Base-by-base conservation (phyloP, 139 green algal genomes). In the Chlamydomonas sp. region DNA sequence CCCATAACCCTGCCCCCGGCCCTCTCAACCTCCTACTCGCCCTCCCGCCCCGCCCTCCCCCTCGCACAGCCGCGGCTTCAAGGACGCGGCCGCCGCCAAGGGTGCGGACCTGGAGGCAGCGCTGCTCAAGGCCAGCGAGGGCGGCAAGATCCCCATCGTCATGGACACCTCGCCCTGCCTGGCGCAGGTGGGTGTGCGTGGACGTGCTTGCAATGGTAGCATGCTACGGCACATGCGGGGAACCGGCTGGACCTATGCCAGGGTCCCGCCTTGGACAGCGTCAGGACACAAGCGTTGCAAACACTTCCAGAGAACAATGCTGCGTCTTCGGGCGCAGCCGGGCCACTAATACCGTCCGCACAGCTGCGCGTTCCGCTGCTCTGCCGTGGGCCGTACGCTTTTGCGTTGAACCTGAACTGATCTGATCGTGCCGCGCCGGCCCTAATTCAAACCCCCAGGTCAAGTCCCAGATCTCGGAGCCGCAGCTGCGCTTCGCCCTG, bases 131-230 rank as follows among this genome's bases (percentile, higher is more conserved):
- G 97, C 96, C n/a, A 96, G 91, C 72, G 92, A 98, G 72, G 90
- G 90, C 77, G 97, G 97, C 91, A 98, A 98, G 94, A 91, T 97
- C 67, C 97, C 97, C 91, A 98, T 99, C 75, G 95, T 99, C 31
- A 92, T 92, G 78, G 97, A 99, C 95, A 99, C 97, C 77, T 97
- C 92, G 3, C 97, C 97, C 61, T 99, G 97, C 95, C 92, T 99
- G 63, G 87, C 91, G 31, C 93, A 97, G 90, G 95, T 98, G 86
- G 78, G 90, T 74, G 68, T 15, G 15, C 15, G 68, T 74, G 14
- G 68, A 74, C 31, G 31, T 49, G 31, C 31, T 49, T 49, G 31
- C 31, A 49, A 49, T 49, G 31, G 31, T 49, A 49, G 31, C 31
- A 49, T 49, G 31, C 31, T 49, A 49, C 31, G 31, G 31, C 31